Percentiles rank a stretch among this genome's conserved stretches.
phyloP scores from a whole-genome alignment of 1,284 basidiomycete species.

The Testicularia cyperi region DNA sequence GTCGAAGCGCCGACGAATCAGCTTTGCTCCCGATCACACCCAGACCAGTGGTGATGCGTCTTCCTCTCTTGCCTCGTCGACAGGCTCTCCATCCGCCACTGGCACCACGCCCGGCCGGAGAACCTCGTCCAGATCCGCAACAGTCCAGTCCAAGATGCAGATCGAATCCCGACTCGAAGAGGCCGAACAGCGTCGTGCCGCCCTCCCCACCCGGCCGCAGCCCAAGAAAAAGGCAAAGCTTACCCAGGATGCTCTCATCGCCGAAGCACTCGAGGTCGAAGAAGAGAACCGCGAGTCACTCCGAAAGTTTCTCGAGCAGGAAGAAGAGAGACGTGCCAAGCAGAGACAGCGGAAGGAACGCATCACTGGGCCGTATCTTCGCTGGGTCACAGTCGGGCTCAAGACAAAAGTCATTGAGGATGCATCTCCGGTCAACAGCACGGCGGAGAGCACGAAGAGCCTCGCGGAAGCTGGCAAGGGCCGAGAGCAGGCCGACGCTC shows the following conservation, averaged over 20 bases:
- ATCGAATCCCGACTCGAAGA: slow-evolving; percentile 63
- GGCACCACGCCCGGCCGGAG: neutral
- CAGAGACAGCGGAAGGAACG: slow-evolving; percentile 66
- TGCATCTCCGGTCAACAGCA: neutral
- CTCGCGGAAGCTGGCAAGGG: neutral
- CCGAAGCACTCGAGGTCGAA: slow-evolving; percentile 77
- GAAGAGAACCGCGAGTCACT: slow-evolving; percentile 79
- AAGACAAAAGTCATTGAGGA: slow-evolving; percentile 21
- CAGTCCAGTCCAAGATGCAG: slow-evolving; percentile 47
- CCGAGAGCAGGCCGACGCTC: too few relatives aligned
- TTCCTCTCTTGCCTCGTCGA: neutral
- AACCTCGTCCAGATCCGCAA: slow-evolving; percentile 31
- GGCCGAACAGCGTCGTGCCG: slow-evolving; percentile 69
- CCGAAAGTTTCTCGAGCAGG: slow-evolving; percentile 72
- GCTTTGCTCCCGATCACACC: slow-evolving; percentile 19
- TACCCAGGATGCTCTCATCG: slow-evolving; percentile 78
- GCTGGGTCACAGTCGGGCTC: slow-evolving; percentile 70
- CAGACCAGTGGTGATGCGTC: too few relatives aligned
- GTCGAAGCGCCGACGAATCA: slow-evolving; percentile 20
- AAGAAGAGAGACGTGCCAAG: slow-evolving; percentile 76
- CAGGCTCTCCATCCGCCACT: neutral
- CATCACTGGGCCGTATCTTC: slow-evolving; percentile 71
- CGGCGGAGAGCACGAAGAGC: neutral
- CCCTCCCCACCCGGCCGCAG: slow-evolving; percentile 8
- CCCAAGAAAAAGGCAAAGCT: slow-evolving; percentile 54